These are phyloP conservation scores for Mimosa bimucronata DNA, from an alignment of 306 rosid genomes.

Conservation along the genomic window DNA sequence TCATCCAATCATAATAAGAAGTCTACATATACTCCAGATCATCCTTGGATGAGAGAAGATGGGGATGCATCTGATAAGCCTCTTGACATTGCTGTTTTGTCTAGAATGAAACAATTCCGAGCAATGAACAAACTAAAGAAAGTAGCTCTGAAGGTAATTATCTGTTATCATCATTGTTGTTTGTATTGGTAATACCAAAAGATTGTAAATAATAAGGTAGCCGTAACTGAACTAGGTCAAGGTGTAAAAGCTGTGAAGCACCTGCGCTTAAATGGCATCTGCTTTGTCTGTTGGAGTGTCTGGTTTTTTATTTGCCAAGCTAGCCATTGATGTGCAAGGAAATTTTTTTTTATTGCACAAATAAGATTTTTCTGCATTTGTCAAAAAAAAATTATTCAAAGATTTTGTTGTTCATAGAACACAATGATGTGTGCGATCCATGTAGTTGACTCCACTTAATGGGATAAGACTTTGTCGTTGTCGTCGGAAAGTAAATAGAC, in stretches of 20 bases:
- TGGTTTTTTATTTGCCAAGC: constrained; percentile 14
- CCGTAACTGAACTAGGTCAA: constrained; percentile 22
- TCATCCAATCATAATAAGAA: constrained; percentile 25
- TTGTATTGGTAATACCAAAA: constrained; percentile 1
- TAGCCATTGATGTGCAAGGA: constrained; percentile 2
- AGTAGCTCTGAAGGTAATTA: constrained; percentile 89
- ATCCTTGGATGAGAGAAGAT: constrained; percentile 98
- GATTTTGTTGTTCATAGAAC: too few relatives aligned
- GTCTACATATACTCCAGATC: constrained; percentile 59
- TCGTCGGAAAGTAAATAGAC: background rate
- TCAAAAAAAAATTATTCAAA: background rate
- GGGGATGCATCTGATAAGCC: constrained; percentile 95
- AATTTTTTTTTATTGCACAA: constrained; percentile 14
- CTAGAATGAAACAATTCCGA: constrained; percentile 95
- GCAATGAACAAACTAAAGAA: constrained; percentile 98
- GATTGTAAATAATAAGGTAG: background rate
- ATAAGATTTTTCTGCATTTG: background rate
- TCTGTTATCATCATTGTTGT: constrained; percentile 19
- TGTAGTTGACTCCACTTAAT: too few relatives aligned
- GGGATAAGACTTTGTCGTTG: too few relatives aligned
- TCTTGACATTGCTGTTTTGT: constrained; percentile 88
- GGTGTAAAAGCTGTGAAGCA: background rate
- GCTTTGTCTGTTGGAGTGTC: constrained; percentile 27
- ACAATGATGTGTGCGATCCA: too few relatives aligned
- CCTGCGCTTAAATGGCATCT: constrained; percentile 4